These are phyloP conservation scores for Psilocybe subaeruginosa DNA, from an alignment of 768 basidiomycete genomes.

Conservation along the genomic window DNA sequence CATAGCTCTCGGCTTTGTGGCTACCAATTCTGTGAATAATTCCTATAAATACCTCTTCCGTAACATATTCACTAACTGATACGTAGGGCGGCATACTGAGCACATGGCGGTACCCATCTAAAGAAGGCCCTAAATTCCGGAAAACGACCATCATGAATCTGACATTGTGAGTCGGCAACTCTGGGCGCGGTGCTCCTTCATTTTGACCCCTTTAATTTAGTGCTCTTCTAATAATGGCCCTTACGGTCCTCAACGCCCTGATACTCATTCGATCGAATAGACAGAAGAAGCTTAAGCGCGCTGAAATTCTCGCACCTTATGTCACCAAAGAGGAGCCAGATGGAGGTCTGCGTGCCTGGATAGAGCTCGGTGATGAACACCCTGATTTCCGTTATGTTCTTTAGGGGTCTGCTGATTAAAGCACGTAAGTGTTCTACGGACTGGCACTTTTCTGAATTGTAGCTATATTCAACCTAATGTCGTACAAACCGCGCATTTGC, in stretches of 20 bases:
- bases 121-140: slow-evolving; percentile 36
- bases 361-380: slow-evolving; percentile 38
- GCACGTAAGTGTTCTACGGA: background rate
- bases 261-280: slow-evolving; percentile 32
- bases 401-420: background rate
- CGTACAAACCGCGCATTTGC: background rate
- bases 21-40: slow-evolving; percentile 35
- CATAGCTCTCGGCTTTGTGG: slow-evolving; percentile 37
- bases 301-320: slow-evolving; percentile 33
- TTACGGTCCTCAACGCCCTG: slow-evolving; percentile 26
- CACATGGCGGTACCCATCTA: slow-evolving; percentile 43
- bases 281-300: slow-evolving; percentile 24
- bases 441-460: background rate
- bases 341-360: slow-evolving; percentile 33
- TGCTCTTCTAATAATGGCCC: slow-evolving; percentile 25
- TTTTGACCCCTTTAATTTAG: slow-evolving; percentile 12
- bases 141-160: slow-evolving; percentile 41
- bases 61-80: background rate
- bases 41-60: background rate
- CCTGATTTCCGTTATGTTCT: slow-evolving; percentile 37
- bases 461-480: background rate
- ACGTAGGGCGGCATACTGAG: slow-evolving; percentile 40
- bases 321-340: slow-evolving; percentile 27
- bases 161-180: slow-evolving; percentile 29
- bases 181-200: background rate